A percentile compares a stretch with the other conserved stretches of the same genome.
These are phyloP conservation scores for Cordyceps fumosorosea DNA, from an alignment of 2,329 filamentous ascomycete genomes.

Conservation along the genomic window DNA sequence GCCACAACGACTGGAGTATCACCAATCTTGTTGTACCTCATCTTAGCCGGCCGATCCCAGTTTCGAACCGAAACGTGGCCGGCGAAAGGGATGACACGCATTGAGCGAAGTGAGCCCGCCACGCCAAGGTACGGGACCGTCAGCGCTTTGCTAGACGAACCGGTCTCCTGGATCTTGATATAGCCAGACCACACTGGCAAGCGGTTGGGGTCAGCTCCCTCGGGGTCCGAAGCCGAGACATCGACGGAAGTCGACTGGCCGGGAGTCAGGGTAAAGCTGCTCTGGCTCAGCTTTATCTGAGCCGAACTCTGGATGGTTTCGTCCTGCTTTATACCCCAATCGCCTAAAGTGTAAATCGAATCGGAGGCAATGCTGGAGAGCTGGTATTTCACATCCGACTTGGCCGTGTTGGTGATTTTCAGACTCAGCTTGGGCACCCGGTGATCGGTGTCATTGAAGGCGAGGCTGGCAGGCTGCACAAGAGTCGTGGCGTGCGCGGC, in stretches of 20 bases:
- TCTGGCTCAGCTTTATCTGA: constrained; percentile 33
- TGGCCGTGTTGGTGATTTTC: background rate
- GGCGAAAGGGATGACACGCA: background rate
- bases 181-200: constrained; percentile 38
- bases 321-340: too few species aligned
- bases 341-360: background rate
- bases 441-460: constrained; percentile 39
- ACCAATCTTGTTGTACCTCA: background rate
- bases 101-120: constrained; percentile 15
- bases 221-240: constrained; percentile 37
- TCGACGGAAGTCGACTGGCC: constrained; percentile 37
- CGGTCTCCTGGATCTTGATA: constrained; percentile 31
- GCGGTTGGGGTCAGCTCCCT: constrained; percentile 22
- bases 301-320: constrained; percentile 31
- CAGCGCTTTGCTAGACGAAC: constrained; percentile 24
- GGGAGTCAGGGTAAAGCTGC: constrained; percentile 36
- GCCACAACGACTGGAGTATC: constrained; percentile 23
- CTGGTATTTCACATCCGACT: background rate
- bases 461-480: constrained; percentile 31
- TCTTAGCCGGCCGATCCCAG: constrained; percentile 19
- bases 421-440: constrained; percentile 17
- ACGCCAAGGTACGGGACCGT: constrained; percentile 34
- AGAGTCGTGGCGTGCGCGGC: constrained; percentile 31
- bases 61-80: constrained; percentile 7
- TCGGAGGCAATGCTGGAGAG: constrained; percentile 19